Evolutionary conservation across 345 rosid genomes (phyloP), one percentile per base, ranked within the genome.

Genomic region (Hibiscus trionum): DNA sequence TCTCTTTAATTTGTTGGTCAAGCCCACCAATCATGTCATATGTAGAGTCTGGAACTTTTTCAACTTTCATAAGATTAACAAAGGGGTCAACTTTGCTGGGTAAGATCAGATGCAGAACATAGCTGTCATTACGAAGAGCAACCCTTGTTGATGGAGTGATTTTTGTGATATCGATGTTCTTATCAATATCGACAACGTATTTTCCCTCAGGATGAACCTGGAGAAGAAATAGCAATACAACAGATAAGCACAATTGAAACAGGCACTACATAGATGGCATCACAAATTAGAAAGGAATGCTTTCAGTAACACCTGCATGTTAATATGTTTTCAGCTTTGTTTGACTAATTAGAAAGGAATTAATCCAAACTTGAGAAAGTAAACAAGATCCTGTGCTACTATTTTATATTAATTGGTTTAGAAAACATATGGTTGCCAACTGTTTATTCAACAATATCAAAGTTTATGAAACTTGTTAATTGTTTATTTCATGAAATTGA

Each of bases 21-120:
- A 95, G 98, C 56, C 99, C 99, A 78, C 96, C 99, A 27, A 95
- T 95, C 99, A 95, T 92, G 78, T 95, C 99, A 81, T 95, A 95
- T 0, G 99, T 95, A 66, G 99, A 95, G 82, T 95, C 99, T 49
- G 96, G 99, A 77, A 95, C 99, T 73, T 95, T 95, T 77, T 95
- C 99, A 69, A 95, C 99, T 81, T 95, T 95, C 99, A 95, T 95
- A 44, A 95, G 97, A 81, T 92, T 95, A 67, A 95, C 98, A 84
- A 95, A 67, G 3, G 98, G 97, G 89, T 95, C 97, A 7, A 95
- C 99, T 81, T 93, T 90, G 81, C 98, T 93, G 1, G 98, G 98
- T 81, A 93, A 77, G 77, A 93, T 44, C 75, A 95, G 75, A 84
- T 95, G 99, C 59, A 95, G 97, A 67, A 95, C 98, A 76, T 95